phyloP scores from a whole-genome alignment of 805 yeast genomes.

The Cyberlindnera japonica region DNA sequence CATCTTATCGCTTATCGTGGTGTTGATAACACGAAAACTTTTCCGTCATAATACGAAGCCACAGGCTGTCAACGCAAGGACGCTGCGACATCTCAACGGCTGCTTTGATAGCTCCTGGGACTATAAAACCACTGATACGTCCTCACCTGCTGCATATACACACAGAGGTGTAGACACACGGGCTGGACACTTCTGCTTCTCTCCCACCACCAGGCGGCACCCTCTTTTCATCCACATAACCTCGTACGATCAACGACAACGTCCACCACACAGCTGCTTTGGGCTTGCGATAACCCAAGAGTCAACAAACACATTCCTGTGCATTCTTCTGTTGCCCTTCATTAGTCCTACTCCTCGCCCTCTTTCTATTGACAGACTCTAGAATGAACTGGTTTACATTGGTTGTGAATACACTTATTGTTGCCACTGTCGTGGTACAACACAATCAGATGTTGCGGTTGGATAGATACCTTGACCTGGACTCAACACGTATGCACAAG shows the following conservation, averaged over 20 bases:
- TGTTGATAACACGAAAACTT: conserved; percentile 1
- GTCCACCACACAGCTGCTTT: neutral
- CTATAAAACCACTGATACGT: no score
- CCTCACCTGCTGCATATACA: no score
- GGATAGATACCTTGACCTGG: conserved; percentile 11
- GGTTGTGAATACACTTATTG: conserved; percentile 4
- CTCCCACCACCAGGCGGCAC: no score
- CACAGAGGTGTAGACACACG: no score
- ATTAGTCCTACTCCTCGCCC: no score
- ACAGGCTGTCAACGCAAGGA: no score
- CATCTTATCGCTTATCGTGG: conserved; percentile 2
- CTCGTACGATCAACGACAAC: neutral
- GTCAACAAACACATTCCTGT: neutral
- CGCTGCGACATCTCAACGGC: no score
- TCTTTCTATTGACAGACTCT: neutral
- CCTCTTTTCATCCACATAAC: neutral
- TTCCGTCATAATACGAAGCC: neutral
- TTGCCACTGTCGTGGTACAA: conserved; percentile 8
- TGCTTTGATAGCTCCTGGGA: no score
- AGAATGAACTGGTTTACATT: conserved; percentile 11
- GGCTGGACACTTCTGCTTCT: no score
- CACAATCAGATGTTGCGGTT: conserved; percentile 12
- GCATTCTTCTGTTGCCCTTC: no score
- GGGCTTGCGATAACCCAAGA: neutral
- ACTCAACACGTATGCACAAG: conserved; percentile 10